phyloP scores from a whole-genome alignment of 768 basidiomycete genomes.

The Kwoniella bestiolae region DNA sequence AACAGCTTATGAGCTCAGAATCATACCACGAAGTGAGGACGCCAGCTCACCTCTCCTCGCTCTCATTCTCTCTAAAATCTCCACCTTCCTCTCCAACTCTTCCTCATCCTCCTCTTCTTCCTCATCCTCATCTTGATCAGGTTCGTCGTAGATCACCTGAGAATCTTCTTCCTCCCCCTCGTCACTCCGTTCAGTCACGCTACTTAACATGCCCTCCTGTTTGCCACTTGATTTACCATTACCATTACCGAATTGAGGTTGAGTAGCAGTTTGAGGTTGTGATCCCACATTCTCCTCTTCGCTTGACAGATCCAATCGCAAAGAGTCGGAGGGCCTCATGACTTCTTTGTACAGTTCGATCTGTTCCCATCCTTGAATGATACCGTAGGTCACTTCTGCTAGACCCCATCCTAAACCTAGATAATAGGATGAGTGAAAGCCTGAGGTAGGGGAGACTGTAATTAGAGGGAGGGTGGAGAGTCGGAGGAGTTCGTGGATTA shows the following conservation, averaged over 20 bases:
- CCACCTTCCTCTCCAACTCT: conserved; percentile 52
- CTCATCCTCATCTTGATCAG: conserved; percentile 25
- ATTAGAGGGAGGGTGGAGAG: conserved; percentile 45
- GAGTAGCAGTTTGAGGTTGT: no score
- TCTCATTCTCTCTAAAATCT: conserved; percentile 51
- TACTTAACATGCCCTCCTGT: conserved; percentile 15
- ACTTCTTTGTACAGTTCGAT: conserved; percentile 52
- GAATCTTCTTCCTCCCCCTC: conserved; percentile 21
- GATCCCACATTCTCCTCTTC: no score
- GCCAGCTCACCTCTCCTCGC: conserved; percentile 46
- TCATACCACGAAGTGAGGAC: background rate
- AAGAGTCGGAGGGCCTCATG: conserved; percentile 40
- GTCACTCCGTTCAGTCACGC: conserved; percentile 21
- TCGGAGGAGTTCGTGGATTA: conserved; percentile 50
- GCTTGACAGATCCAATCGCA: no score
- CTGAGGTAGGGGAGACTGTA: conserved; percentile 42
- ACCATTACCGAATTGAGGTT: no score
- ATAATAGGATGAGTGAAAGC: conserved; percentile 54
- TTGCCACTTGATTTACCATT: background rate
- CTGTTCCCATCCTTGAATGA: conserved; percentile 53
- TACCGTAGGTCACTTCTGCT: conserved; percentile 54
- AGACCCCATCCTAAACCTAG: conserved; percentile 56
- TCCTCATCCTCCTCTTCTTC: conserved; percentile 36
- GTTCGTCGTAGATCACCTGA: conserved; percentile 18
- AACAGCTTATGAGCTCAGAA: background rate